Evolutionary conservation across 1,284 basidiomycete species (phyloP).

Genomic region (Cryptococcus floricola): DNA sequence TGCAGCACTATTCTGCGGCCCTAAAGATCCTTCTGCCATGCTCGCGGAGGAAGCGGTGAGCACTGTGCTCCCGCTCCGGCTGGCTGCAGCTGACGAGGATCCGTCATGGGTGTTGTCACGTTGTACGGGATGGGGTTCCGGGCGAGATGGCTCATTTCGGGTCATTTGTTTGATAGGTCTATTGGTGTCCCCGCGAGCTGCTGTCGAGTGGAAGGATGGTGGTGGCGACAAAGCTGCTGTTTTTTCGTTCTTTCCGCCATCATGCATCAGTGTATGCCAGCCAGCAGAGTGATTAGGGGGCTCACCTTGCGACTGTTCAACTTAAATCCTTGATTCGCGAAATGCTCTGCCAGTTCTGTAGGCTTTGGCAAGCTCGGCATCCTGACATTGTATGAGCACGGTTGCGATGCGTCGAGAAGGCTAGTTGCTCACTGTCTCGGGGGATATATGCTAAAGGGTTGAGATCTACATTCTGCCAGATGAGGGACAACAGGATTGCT

Average conservation of each 20-base stretch:
- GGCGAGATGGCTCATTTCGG: neutral
- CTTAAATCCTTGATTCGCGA: conserved; percentile 44
- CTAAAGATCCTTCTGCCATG: too few species aligned
- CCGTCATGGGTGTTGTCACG: neutral
- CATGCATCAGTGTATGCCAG: neutral
- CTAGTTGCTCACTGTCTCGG: conserved; percentile 35
- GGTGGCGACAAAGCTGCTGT: neutral
- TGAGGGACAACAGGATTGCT: conserved; percentile 15
- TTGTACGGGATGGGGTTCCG: neutral
- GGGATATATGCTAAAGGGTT: conserved; percentile 38
- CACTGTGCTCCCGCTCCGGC: neutral
- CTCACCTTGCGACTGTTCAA: conserved; percentile 45
- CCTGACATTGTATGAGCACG: conserved; percentile 13
- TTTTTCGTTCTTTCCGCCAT: neutral
- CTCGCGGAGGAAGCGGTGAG: neutral
- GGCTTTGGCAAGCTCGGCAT: conserved; percentile 41
- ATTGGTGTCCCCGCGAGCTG: neutral
- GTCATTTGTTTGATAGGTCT: neutral
- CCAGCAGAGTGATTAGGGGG: neutral
- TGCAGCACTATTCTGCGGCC: too few species aligned
- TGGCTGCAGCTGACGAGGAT: neutral
- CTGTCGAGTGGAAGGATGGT: neutral
- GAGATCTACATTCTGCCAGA: conserved; percentile 25
- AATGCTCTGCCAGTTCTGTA: conserved; percentile 42
- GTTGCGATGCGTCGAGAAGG: neutral